Evolutionary conservation across 139 green algal genomes (phyloP).

Genomic region (Picochlorum sp.): DNA sequence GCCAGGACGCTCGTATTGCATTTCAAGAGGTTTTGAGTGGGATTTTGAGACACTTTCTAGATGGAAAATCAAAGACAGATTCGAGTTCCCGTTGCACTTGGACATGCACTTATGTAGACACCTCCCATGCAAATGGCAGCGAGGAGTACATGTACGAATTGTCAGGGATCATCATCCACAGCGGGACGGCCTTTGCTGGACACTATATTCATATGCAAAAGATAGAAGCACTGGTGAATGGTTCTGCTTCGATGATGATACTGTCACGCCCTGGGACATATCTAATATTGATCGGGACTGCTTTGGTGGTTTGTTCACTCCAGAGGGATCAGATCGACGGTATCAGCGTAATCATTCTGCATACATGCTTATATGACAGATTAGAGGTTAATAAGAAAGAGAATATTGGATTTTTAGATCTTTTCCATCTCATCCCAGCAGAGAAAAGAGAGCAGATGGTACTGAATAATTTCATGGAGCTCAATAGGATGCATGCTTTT

Average conservation of each 20-base stretch:
- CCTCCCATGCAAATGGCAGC: conserved; percentile 4
- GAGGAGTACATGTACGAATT: conserved; percentile 60
- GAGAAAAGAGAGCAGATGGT: not conserved
- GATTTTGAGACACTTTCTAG: conserved; percentile 72
- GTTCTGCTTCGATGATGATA: conserved; percentile 80
- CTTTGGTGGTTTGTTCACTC: conserved; percentile 58
- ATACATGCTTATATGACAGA: conserved; percentile 94
- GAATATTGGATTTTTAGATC: not conserved
- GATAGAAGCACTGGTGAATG: conserved; percentile 39
- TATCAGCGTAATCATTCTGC: conserved; percentile 76
- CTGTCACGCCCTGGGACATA: conserved; percentile 66
- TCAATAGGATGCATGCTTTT: conserved; percentile 1
- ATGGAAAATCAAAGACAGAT: conserved; percentile 64
- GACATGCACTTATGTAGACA: conserved; percentile 75
- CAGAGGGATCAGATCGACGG: conserved; percentile 26
- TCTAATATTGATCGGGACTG: conserved; percentile 68
- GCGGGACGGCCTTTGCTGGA: conserved; percentile 80
- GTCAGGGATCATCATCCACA: conserved; percentile 84
- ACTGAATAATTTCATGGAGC: not conserved
- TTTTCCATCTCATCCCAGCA: not conserved
- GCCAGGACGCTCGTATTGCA: conserved; percentile 67
- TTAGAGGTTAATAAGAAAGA: too few species aligned
- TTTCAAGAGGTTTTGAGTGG: conserved; percentile 85
- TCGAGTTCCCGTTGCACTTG: conserved; percentile 78
- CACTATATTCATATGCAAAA: conserved; percentile 94